Conservation (phyloP, 1,284 basidiomycete species). For the Pulchroboletus neoregius region DNA sequence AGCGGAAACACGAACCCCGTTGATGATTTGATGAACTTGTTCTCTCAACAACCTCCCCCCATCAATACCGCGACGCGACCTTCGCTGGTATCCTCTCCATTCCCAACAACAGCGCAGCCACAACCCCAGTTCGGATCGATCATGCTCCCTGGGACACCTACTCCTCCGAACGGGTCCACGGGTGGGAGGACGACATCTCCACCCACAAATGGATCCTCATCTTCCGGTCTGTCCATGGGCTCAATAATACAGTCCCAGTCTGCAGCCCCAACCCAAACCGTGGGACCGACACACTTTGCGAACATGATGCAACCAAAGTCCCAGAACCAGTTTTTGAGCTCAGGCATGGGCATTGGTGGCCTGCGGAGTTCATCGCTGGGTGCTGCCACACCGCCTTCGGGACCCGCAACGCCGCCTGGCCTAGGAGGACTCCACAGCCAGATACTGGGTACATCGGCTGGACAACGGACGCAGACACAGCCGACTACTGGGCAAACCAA, state of each 20-base stretch:
- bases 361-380: conserved; percentile 16
- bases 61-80: conserved; percentile 27
- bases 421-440: conserved; percentile 19
- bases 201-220: conserved; percentile 9
- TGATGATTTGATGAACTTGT: conserved; percentile 61
- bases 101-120: conserved; percentile 10
- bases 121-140: conserved; percentile 45
- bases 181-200: conserved; percentile 23
- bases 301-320: conserved; percentile 20
- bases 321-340: conserved; percentile 8
- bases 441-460: conserved; percentile 1
- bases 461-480: conserved; percentile 21
- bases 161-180: conserved; percentile 19
- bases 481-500: conserved; percentile 43
- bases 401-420: conserved; percentile 15
- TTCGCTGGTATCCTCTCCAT: conserved; percentile 14
- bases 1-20: conserved; percentile 26
- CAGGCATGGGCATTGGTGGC: conserved; percentile 18
- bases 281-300: conserved; percentile 14
- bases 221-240: conserved; percentile 25
- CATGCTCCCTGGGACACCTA: conserved; percentile 49
- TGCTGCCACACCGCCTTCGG: conserved; percentile 16
- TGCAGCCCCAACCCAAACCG: neutral
- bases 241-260: conserved; percentile 11
- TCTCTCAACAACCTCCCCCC: conserved; percentile 36